phyloP scores from a whole-genome alignment of 495 filamentous ascomycete species.

The Thozetella sp. region DNA sequence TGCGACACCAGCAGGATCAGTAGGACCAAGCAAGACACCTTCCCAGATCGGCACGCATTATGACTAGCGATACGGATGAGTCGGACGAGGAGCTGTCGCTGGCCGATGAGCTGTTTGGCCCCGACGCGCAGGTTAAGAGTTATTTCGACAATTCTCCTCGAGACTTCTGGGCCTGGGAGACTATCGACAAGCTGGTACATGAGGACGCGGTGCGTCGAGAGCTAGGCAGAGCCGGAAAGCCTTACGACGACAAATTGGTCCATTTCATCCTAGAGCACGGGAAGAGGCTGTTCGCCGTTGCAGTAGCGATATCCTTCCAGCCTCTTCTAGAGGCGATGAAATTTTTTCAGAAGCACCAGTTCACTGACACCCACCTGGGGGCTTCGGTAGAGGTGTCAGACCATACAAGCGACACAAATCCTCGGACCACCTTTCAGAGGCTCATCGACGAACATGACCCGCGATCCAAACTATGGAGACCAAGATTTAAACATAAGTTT shows the following conservation, averaged over 20 bases:
- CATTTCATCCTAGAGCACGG: slow-evolving; percentile 3
- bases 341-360: background rate
- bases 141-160: too few relatives aligned
- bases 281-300: slow-evolving; percentile 6
- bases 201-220: background rate
- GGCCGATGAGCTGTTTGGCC: too few relatives aligned
- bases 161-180: slow-evolving; percentile 3
- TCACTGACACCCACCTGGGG: background rate
- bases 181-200: slow-evolving; percentile 1
- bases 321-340: background rate
- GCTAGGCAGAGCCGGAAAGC: background rate
- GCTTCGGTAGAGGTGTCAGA: background rate
- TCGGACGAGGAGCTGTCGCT: too few relatives aligned
- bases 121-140: too few relatives aligned
- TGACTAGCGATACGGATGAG: too few relatives aligned
- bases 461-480: background rate
- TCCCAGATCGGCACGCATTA: too few relatives aligned
- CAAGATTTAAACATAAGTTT: too few relatives aligned
- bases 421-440: background rate
- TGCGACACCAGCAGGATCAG: too few relatives aligned
- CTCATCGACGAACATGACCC: background rate
- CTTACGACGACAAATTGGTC: background rate
- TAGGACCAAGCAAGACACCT: too few relatives aligned
- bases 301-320: background rate
- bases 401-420: background rate